Percentiles rank a stretch among this genome's conserved stretches.
Evolutionary conservation across 768 basidiomycete species (phyloP).

Genomic region (Hortiboletus flavorubellus): DNA sequence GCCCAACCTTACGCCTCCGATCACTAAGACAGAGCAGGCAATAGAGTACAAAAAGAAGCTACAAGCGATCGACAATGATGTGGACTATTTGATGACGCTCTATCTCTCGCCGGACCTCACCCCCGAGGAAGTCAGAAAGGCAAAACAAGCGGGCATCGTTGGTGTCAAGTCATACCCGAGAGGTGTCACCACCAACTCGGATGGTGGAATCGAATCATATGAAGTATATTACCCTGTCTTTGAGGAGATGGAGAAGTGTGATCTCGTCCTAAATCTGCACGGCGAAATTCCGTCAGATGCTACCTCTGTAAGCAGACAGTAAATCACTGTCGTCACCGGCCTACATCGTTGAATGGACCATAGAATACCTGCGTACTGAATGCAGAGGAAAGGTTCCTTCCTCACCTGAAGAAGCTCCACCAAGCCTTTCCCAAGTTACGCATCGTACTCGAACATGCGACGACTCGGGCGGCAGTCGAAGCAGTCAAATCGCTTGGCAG

Average conservation of each 20-base stretch:
- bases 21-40: constrained; percentile 78
- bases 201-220: constrained; percentile 95
- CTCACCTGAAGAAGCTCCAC: constrained; percentile 82
- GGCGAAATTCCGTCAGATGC: constrained; percentile 95
- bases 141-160: constrained; percentile 76
- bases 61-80: constrained; percentile 66
- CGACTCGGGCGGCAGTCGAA: constrained; percentile 87
- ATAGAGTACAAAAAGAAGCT: constrained; percentile 76
- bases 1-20: constrained; percentile 92
- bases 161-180: constrained; percentile 96
- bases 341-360: not conserved
- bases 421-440: constrained; percentile 81
- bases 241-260: constrained; percentile 87
- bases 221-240: constrained; percentile 92
- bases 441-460: constrained; percentile 97
- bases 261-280: constrained; percentile 94
- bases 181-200: constrained; percentile 96
- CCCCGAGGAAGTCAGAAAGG: constrained; percentile 86
- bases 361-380: constrained; percentile 92
- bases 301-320: constrained; percentile 39
- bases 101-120: constrained; percentile 93
- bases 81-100: constrained; percentile 92
- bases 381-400: constrained; percentile 86
- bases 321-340: not conserved
- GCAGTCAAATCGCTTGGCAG: constrained; percentile 71